Base-by-base conservation (phyloP, 495 filamentous ascomycete species). In the Penicillium canescens region DNA sequence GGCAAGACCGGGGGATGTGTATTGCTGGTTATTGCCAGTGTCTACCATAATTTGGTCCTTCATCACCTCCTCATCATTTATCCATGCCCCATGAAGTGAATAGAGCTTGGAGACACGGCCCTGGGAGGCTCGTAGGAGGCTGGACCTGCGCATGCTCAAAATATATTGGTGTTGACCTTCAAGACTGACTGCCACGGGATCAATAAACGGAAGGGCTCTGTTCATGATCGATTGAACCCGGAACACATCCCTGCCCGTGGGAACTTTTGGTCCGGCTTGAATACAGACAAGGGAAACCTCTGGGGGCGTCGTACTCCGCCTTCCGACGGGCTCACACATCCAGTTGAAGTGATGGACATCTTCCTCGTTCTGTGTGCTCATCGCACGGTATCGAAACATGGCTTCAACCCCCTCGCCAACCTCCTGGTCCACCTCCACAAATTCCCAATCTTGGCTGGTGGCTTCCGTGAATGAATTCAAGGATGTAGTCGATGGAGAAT, bases 291-390 rank as follows among this genome's bases (percentile, higher is more conserved):
- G 58, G 0, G 70, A 77, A 6, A 70, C 53, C 16, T 59, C 59
- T 2, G 74, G 61, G 0, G 59, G 42, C 2, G 73, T 77, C 0
- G 34, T 6, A 35, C 66, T 73, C 16, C 49, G 35, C 2, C 46
- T 23, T 6, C 51, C 54, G 1, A 70, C 52, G 3, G 55, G 55
- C 4, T 44, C 0, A 0, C 68, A 60, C 4, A 57, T 18, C 59
- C 67, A 72, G 43, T 75, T 77, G 48, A 63, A 68, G 42, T 78
- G 75, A 20, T 77, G 75, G 3, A 66, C 41, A 0, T 24, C 13
- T 14, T 36, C 16, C 4, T 53, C 46, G 3, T 2, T 13, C 18
- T 40, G 39, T 2, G 54, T 46, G 10, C 23, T 41, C 3, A 33
- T 0, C 14, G 52, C 34, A 14, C 53, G 44, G 12, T 42, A 46